Base-by-base conservation (phyloP, 192 early-diverging fungal species). In the Helicostylum pulchrum region DNA sequence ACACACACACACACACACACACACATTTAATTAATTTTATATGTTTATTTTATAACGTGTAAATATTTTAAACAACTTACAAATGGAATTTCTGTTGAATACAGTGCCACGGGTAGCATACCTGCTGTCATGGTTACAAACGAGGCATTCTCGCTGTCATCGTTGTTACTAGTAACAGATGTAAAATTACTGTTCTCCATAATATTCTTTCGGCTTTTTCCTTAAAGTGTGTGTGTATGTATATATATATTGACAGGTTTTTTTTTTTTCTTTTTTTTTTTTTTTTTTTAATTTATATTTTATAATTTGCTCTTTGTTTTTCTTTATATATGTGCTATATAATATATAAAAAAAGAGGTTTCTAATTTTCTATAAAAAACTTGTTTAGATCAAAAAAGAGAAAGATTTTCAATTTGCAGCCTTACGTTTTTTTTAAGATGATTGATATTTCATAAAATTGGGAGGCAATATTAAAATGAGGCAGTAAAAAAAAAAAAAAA, bases 91-190 rank as follows among this genome's bases (percentile, higher is more conserved):
- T 59, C 57, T 4, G 42, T 44, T 21, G 56, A 23, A 44, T 21
- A 58, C 56, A 58, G 56, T 58, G 56, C 56, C 36, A 39, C 39
- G 34, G 53, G 53, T 55, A 32, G 31, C 32, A 55, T 55, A 30
- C 15, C 34, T 34, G 53, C 3, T 34, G 30, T 55, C 34, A 32
- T 55, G 30, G 53, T 55, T 55, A 32, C 53, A 55, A 55, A 55
- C 53, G 53, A 31, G 53, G 53, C 53, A 55, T 55, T 55, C 34
- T 55, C 53, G 30, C 53, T 55, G 34, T 34, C 34, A 17, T 34
- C 34, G 9, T 34, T 32, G 34, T 55, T 39, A 9, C 36, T 10
- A 39, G 36, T 10, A 6, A 39, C 31, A 34, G 53, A 32, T 55
- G 53, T 34, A 39, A 55, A 55, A 55, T 55, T 55, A 55, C 36